Conservation (phyloP, 2,329 filamentous ascomycete genomes). For the Epichloe bromicola region DNA sequence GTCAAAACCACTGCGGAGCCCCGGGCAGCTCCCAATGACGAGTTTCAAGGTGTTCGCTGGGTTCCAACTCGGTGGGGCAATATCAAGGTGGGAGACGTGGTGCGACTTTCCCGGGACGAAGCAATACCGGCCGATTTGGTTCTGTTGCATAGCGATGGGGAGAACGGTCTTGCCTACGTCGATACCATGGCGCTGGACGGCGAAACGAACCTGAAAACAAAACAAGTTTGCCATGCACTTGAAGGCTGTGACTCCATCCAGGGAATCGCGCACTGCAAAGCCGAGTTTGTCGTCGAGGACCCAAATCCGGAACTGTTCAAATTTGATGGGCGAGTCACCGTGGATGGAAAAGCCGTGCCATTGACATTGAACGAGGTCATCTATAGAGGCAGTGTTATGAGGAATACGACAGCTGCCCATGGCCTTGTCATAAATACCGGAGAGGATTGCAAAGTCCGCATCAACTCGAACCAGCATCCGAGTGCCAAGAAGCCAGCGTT, state of each 20-base stretch:
- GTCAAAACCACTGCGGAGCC: slow-evolving; percentile 18
- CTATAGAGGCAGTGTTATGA: slow-evolving; percentile 72
- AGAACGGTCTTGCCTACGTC: slow-evolving; percentile 68
- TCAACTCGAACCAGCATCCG: slow-evolving; percentile 84
- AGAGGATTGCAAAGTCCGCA: slow-evolving; percentile 83
- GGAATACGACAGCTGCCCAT: slow-evolving; percentile 62
- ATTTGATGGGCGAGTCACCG: slow-evolving; percentile 56
- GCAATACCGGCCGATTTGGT: slow-evolving; percentile 72
- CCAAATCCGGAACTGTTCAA: slow-evolving; percentile 67
- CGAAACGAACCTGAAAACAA: slow-evolving; percentile 71
- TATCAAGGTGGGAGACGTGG: slow-evolving; percentile 35
- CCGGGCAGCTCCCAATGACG: slow-evolving; percentile 32
- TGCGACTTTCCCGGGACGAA: slow-evolving; percentile 52
- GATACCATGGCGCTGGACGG: slow-evolving; percentile 78
- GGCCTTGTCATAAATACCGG: slow-evolving; percentile 81
- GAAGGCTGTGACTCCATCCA: slow-evolving; percentile 42
- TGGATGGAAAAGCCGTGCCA: slow-evolving; percentile 46
- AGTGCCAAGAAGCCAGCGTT: slow-evolving; percentile 71
- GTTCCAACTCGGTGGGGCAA: slow-evolving; percentile 29
- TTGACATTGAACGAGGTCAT: slow-evolving; percentile 72
- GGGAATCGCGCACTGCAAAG: slow-evolving; percentile 39
- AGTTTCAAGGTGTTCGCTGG: slow-evolving; percentile 50
- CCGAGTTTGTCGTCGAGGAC: slow-evolving; percentile 59
- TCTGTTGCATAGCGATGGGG: slow-evolving; percentile 62
- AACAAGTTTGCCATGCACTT: slow-evolving; percentile 50